Conservation (phyloP, 2,329 filamentous ascomycete genomes). For the Aspergillus sergii region DNA sequence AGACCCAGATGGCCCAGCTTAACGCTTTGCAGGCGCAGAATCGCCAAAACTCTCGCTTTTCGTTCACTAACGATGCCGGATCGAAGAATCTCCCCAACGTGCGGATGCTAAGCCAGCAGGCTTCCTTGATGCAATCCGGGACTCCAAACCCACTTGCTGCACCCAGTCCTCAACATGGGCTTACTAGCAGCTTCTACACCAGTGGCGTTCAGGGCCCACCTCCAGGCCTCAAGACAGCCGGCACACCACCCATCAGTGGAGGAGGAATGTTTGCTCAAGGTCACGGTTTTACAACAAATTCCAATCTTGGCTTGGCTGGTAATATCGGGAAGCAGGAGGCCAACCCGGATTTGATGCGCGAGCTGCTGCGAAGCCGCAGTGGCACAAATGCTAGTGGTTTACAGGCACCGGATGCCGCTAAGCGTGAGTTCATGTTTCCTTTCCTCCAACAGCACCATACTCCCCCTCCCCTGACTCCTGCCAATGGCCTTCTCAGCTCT, state of each 20-base stretch:
- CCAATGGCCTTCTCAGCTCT: conserved; percentile 86
- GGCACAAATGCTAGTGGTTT: conserved; percentile 61
- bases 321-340: conserved; percentile 69
- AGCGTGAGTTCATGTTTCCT: conserved; percentile 98
- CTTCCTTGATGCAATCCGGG: conserved; percentile 39
- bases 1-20: conserved; percentile 52
- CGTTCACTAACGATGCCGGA: conserved; percentile 73
- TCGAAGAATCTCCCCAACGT: conserved; percentile 60
- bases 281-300: conserved; percentile 72
- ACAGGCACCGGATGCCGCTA: conserved; percentile 81
- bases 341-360: conserved; percentile 75
- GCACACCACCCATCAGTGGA: conserved; percentile 81
- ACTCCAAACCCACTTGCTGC: conserved; percentile 42
- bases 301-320: conserved; percentile 64
- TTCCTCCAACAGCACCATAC: conserved; percentile 86
- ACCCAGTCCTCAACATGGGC: conserved; percentile 41
- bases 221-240: conserved; percentile 91
- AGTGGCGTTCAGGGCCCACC: conserved; percentile 89
- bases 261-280: conserved; percentile 87
- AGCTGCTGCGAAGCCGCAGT: conserved; percentile 73
- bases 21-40: conserved; percentile 68
- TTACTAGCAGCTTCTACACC: conserved; percentile 73
- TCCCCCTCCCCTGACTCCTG: conserved; percentile 86
- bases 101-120: conserved; percentile 58
- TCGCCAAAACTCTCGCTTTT: conserved; percentile 84